phyloP scores from a whole-genome alignment of 2,329 filamentous ascomycete species.

The Stromatinia cepivora region DNA sequence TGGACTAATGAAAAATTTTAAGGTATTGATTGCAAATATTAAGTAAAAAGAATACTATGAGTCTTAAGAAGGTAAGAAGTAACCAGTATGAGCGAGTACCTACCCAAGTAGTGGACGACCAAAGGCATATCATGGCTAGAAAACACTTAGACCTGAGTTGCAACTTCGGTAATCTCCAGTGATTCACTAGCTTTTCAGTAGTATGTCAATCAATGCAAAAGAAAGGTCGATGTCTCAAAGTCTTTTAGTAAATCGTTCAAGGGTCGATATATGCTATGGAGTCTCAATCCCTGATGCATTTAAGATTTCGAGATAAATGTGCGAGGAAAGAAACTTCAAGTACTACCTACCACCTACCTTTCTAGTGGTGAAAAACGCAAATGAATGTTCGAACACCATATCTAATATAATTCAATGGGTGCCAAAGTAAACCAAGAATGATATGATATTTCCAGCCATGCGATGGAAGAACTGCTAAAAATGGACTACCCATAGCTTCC shows the following conservation, averaged over 20 bases:
- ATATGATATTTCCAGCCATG: neutral
- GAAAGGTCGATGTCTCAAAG: neutral
- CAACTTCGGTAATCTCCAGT: neutral
- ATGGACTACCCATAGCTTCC: slow-evolving; percentile 2
- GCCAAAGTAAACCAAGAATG: neutral
- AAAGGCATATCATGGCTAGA: neutral
- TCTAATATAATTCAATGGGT: neutral
- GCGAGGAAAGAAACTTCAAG: neutral
- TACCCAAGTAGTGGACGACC: neutral
- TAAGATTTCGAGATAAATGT: neutral
- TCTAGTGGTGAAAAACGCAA: neutral
- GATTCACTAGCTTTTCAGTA: neutral
- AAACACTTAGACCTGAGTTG: neutral
- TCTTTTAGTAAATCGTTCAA: neutral
- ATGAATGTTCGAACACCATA: neutral
- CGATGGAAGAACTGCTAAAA: neutral
- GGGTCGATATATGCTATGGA: neutral
- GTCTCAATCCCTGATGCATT: neutral
- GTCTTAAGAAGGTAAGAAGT: neutral
- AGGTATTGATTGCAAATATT: neutral
- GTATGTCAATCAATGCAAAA: neutral
- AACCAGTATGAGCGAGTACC: neutral
- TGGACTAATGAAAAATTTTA: neutral
- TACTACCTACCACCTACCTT: neutral
- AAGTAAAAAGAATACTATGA: neutral